These are phyloP conservation scores for Rhexocercosporidium sp. DNA, from an alignment of 2,329 filamentous ascomycete species.

Conservation along the genomic window DNA sequence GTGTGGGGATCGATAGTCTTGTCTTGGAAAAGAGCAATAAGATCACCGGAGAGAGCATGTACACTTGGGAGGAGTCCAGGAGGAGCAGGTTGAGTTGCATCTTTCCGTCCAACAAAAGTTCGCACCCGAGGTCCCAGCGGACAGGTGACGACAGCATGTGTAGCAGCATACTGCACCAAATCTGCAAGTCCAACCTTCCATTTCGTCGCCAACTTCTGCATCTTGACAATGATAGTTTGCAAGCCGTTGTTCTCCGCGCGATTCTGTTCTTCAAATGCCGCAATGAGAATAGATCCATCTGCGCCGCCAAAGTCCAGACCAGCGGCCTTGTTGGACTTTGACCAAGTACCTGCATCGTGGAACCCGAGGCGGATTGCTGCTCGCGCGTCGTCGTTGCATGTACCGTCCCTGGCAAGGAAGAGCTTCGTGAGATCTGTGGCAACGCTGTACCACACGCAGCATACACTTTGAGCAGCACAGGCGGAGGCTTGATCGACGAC, in stretches of 20 bases:
- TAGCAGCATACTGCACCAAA: slow-evolving; percentile 51
- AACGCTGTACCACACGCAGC: slow-evolving; percentile 50
- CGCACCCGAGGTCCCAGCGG: slow-evolving; percentile 57
- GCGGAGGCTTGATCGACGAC: not conserved
- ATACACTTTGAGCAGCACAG: slow-evolving; percentile 17
- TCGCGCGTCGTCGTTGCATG: slow-evolving; percentile 49
- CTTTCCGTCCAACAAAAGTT: slow-evolving; percentile 55
- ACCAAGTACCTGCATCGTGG: slow-evolving; percentile 53
- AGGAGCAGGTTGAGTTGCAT: slow-evolving; percentile 48
- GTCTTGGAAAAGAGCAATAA: slow-evolving; percentile 59
- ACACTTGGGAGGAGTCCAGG: slow-evolving; percentile 52
- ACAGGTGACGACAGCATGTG: slow-evolving; percentile 46
- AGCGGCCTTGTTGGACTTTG: slow-evolving; percentile 35
- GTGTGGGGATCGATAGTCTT: slow-evolving; percentile 47
- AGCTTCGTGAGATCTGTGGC: slow-evolving; percentile 44
- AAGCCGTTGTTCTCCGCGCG: slow-evolving; percentile 54
- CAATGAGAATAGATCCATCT: slow-evolving; percentile 50
- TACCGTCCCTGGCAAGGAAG: slow-evolving; percentile 43
- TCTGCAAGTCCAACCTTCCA: slow-evolving; percentile 57
- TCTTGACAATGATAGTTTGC: slow-evolving; percentile 44
- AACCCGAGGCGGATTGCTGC: slow-evolving; percentile 53
- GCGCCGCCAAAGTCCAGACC: slow-evolving; percentile 47
- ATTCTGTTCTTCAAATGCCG: slow-evolving; percentile 42
- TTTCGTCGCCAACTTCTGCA: slow-evolving; percentile 45
- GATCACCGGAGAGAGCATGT: slow-evolving; percentile 47